Evolutionary conservation across 495 filamentous ascomycete species (phyloP), one percentile per base, ranked within the genome.

Genomic region (Tuber indicum): DNA sequence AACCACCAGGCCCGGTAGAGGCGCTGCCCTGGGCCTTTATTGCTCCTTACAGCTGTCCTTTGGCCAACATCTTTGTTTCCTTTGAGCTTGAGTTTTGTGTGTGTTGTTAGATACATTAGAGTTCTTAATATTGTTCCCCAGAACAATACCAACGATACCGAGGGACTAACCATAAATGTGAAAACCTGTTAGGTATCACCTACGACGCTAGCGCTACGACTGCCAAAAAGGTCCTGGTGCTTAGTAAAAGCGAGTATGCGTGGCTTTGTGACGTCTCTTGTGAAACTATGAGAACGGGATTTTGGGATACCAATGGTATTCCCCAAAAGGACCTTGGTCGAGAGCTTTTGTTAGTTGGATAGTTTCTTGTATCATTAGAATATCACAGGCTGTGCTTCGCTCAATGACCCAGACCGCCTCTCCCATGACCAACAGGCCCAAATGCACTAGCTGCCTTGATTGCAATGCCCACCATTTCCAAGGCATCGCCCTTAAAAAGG

Each of bases 121-220:
- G 58, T 44, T 74, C 77, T 80, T 79, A 45, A 79, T 79, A 80
- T 80, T 80, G 78, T 80, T 41, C 71, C 26, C 58, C 58, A 16
- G 73, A 73, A 80, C 78, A 80, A 76, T 74, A 76, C 78, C 74
- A 79, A 78, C 46, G 9, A 52, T 62, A 70, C n/a, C 23, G 75
- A 71, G 47, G 76, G 45, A 41, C 76, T 77, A 77, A 72, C 43
- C 26, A 62, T 9, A 62, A 62, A 32, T 6, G 58, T 3, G n/a
- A 32, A 62, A 62, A 62, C n/a, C 58, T 3, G 26, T 32, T 36
- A 36, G 58, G 32, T 66, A 66, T 19, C 16, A 19, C 26, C 32
- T 4, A 66, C 12, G 32, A 66, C 6, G 26, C 58, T 8, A 32
- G 8, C 58, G 26, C 58, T 66, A 66, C 10, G 14, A 10, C 14